phyloP scores from a whole-genome alignment of 495 filamentous ascomycete genomes.

The Penicillium simplicissimum region DNA sequence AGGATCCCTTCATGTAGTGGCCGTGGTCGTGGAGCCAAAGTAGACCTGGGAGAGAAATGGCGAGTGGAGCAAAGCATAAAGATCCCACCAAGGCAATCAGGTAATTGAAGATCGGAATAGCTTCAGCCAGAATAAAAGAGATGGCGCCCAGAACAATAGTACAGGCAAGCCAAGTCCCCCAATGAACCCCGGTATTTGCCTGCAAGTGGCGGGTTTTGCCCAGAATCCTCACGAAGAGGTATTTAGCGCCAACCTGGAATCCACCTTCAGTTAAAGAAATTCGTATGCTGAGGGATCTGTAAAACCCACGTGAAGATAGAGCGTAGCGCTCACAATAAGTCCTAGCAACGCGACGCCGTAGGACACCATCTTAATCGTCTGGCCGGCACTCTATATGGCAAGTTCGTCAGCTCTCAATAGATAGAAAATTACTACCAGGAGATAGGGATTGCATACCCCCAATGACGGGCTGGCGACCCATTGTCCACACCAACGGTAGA shows the following conservation, averaged over 20 bases:
- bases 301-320: neutral
- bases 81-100: constrained; percentile 48
- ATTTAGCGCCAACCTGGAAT: neutral
- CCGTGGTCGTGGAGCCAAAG: constrained; percentile 47
- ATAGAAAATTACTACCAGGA: neutral
- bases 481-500: constrained; percentile 71
- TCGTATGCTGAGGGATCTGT: neutral
- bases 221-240: neutral
- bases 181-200: constrained; percentile 46
- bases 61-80: constrained; percentile 30
- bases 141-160: constrained; percentile 53
- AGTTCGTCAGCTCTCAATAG: neutral
- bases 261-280: neutral
- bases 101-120: constrained; percentile 67
- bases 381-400: neutral
- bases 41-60: constrained; percentile 33
- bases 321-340: neutral
- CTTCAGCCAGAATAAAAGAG: constrained; percentile 64
- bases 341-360: neutral
- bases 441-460: constrained; percentile 29
- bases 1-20: constrained; percentile 19
- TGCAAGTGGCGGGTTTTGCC: constrained; percentile 51
- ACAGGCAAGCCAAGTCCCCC: constrained; percentile 54
- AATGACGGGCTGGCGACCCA: constrained; percentile 68
- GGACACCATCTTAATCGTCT: constrained; percentile 1